These are phyloP conservation scores for Chlorella ohadii DNA, from an alignment of 139 green algal genomes.

Conservation along the genomic window DNA sequence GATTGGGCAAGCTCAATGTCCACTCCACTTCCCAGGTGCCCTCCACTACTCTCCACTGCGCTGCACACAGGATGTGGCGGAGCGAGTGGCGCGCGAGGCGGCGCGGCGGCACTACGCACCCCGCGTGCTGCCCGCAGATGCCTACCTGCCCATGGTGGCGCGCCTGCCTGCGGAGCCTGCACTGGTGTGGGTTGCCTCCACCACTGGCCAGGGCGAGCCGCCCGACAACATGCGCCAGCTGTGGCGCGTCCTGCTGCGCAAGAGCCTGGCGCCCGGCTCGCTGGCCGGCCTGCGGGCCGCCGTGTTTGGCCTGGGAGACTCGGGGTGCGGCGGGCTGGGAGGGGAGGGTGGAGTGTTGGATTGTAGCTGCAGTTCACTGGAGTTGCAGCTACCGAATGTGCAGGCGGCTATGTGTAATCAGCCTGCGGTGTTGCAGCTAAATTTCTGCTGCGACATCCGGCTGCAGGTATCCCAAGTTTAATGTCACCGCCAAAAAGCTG, in stretches of 20 bases:
- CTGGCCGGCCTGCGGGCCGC: conserved; percentile 65
- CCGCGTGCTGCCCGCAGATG: conserved; percentile 76
- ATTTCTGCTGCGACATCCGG: no score
- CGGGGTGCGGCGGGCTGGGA: conserved; percentile 39
- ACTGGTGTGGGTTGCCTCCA: conserved; percentile 84
- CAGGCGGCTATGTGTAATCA: no score
- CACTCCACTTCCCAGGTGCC: no score
- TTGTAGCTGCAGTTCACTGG: no score
- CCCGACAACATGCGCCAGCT: conserved; percentile 90
- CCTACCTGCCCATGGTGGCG: conserved; percentile 58
- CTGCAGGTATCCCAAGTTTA: conserved; percentile 90
- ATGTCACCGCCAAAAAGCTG: conserved; percentile 93
- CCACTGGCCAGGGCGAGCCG: conserved; percentile 90
- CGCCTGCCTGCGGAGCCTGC: conserved; percentile 64
- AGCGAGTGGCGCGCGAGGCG: conserved; percentile 84
- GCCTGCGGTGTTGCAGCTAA: no score
- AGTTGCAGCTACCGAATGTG: no score
- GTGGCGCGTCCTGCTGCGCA: conserved; percentile 93
- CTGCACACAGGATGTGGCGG: conserved; percentile 85
- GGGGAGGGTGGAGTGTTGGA: neutral
- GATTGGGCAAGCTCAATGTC: no score
- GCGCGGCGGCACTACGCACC: conserved; percentile 51
- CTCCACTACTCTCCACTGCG: neutral
- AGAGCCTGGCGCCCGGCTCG: conserved; percentile 74
- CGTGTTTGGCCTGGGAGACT: conserved; percentile 97